Conservation (phyloP, 768 basidiomycete species). For the Termitomyces sp. region DNA sequence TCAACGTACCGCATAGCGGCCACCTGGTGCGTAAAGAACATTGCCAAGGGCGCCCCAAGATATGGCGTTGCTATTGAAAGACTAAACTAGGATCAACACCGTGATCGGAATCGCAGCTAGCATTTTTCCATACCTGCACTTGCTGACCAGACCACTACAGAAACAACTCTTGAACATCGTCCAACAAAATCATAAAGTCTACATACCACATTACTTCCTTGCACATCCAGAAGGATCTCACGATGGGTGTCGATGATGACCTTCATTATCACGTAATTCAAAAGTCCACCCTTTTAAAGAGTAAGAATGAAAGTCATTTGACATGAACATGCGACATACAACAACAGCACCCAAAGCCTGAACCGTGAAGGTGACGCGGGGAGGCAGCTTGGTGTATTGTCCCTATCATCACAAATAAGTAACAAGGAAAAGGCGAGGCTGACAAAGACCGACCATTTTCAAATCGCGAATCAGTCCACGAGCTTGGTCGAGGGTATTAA, state of each 20-base stretch:
- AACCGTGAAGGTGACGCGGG: conserved; percentile 49
- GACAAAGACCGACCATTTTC: conserved; percentile 19
- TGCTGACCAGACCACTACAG: conserved; percentile 45
- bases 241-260: conserved; percentile 17
- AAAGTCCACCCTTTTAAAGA: conserved; percentile 32
- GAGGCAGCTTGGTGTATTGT: conserved; percentile 50
- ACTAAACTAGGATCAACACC: conserved; percentile 16
- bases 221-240: background rate
- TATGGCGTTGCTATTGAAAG: conserved; percentile 46
- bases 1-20: conserved; percentile 32
- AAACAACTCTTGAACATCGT: background rate
- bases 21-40: conserved; percentile 36
- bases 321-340: conserved; percentile 17
- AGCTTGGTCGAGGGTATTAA: conserved; percentile 24
- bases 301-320: background rate
- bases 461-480: conserved; percentile 22
- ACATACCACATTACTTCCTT: conserved; percentile 15
- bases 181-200: no score
- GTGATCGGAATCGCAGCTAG: background rate
- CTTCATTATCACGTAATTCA: conserved; percentile 50
- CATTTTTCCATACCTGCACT: conserved; percentile 11
- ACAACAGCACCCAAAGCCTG: conserved; percentile 50
- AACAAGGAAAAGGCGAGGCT: background rate
- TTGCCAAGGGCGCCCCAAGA: conserved; percentile 52
- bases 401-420: conserved; percentile 13